Percentiles rank a stretch among this genome's conserved stretches.
These are phyloP conservation scores for Symbiodinium natans DNA, from an alignment of 73 alveolate genomes.

Conservation along the genomic window DNA sequence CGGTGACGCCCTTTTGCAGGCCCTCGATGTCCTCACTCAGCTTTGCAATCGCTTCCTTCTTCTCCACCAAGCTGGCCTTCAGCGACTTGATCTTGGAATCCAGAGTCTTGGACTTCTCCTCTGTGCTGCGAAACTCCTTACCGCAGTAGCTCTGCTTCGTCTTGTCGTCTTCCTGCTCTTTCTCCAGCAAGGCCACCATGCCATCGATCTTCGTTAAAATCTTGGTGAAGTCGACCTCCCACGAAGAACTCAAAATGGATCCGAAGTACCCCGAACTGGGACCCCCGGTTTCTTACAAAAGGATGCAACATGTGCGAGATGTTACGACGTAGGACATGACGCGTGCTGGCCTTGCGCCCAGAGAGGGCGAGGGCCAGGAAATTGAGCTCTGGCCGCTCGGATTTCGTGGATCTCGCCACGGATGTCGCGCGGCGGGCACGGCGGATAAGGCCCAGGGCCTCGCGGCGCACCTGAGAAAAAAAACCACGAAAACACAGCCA, in stretches of 20 bases:
- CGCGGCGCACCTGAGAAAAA: not conserved
- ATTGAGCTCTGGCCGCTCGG: slow-evolving; percentile 42
- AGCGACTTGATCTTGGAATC: slow-evolving; percentile 46
- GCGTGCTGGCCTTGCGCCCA: slow-evolving; percentile 33
- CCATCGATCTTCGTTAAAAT: slow-evolving; percentile 62
- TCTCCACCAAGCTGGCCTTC: slow-evolving; percentile 43
- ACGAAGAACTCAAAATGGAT: not conserved
- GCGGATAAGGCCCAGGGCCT: not conserved
- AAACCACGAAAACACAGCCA: no score
- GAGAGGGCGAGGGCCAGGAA: slow-evolving; percentile 65
- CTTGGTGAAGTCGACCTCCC: slow-evolving; percentile 52
- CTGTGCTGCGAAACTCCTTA: slow-evolving; percentile 21
- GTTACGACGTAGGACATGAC: not conserved
- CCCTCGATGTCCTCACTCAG: slow-evolving; percentile 34
- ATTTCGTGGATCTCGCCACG: not conserved
- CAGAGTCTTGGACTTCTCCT: slow-evolving; percentile 53
- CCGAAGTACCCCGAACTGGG: not conserved
- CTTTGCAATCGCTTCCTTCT: slow-evolving; percentile 8
- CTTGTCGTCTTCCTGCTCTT: slow-evolving; percentile 54
- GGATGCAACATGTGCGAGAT: not conserved
- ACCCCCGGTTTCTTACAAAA: not conserved
- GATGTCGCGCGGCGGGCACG: no score
- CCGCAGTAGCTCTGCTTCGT: slow-evolving; percentile 29
- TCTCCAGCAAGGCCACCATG: slow-evolving; percentile 59
- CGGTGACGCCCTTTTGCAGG: slow-evolving; percentile 43